phyloP scores from a whole-genome alignment of 352 stramenopile species.

The Globisporangium splendens region DNA sequence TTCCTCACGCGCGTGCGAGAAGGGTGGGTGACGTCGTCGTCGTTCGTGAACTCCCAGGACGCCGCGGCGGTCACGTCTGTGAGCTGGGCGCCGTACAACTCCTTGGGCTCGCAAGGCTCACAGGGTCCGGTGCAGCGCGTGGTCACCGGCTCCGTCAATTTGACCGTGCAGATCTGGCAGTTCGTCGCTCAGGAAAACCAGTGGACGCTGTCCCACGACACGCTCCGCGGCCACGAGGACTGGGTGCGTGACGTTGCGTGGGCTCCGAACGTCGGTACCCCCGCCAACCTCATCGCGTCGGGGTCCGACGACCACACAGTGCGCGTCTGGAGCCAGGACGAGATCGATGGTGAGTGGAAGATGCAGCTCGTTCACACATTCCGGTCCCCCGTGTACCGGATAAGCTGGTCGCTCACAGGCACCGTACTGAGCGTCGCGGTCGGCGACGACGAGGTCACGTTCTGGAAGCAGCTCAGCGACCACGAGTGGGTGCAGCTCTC shows the following conservation, averaged over 20 bases:
- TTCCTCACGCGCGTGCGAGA: constrained; percentile 80
- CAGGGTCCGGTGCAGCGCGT: constrained; percentile 70
- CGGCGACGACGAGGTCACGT: constrained; percentile 35
- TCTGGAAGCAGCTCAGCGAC: constrained; percentile 74
- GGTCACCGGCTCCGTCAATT: constrained; percentile 68
- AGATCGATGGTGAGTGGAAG: constrained; percentile 55
- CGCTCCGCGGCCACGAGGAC: constrained; percentile 63
- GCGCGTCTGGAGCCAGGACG: constrained; percentile 74
- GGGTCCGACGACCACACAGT: constrained; percentile 84
- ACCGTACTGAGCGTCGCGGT: constrained; percentile 21
- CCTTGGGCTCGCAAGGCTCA: constrained; percentile 64
- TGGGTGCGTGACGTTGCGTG: constrained; percentile 84
- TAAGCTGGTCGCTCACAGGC: constrained; percentile 71
- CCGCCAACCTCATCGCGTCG: constrained; percentile 75
- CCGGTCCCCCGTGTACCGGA: constrained; percentile 65
- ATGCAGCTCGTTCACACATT: constrained; percentile 68
- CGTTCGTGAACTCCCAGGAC: constrained; percentile 71
- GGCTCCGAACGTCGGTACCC: constrained; percentile 81
- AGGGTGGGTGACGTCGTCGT: constrained; percentile 78
- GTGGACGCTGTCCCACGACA: constrained; percentile 39
- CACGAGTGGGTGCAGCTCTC: constrained; percentile 71
- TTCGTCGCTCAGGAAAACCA: constrained; percentile 33
- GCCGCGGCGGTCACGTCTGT: constrained; percentile 71
- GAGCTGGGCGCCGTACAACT: constrained; percentile 87
- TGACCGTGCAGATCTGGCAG: constrained; percentile 60